Base-by-base conservation (phyloP, 2,329 filamentous ascomycete genomes). In the Curvularia sp. region DNA sequence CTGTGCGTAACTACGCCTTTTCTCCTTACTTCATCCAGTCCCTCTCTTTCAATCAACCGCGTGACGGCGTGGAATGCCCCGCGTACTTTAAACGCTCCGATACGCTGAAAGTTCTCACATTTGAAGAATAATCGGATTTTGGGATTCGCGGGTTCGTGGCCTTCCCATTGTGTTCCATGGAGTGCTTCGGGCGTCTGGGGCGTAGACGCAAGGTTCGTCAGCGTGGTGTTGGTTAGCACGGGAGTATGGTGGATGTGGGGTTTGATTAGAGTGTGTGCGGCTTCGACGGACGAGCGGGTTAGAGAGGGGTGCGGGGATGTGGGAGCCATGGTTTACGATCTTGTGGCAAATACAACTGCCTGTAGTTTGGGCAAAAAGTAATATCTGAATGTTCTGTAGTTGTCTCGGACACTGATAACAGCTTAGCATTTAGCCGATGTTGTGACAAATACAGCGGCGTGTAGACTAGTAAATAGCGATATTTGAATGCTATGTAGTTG, bases 11-110 rank as follows among this genome's bases (percentile, higher is more conserved):
- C 88, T 7, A 97, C 93, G 0, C 93, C 93, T 72, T 82, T 87
- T 84, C 3, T 84, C 84, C 66, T 64, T 1, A 75, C 70, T 18
- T 67, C 62, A 13, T 82, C 83, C 63, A 74, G 22, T 1, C 73
- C 73, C 5, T 63, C 54, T 50, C 86, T 85, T 38, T 88, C 82
- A 72, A 89, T 87, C 71, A 97, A 78, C 56, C 90, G 79, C 69
- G 88, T 84, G 38, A 97, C 74, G 0, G 93, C 93, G 77, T 97
- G 92, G 68, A 97, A 97, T 0, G 93, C 94, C 5, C 94, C 95
- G 6, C 94, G 83, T 15, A 88, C 90, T 80, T 98, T 98, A 82
- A 98, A 98, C 0, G 94, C 94, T 51, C 94, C 95, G 54, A 96
- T 88, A 55, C 88, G 87, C 81, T 98, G 95, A 58, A 92, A 82